Conservation (phyloP, 2,329 filamentous ascomycete genomes). For the Monilinia fructigena region DNA sequence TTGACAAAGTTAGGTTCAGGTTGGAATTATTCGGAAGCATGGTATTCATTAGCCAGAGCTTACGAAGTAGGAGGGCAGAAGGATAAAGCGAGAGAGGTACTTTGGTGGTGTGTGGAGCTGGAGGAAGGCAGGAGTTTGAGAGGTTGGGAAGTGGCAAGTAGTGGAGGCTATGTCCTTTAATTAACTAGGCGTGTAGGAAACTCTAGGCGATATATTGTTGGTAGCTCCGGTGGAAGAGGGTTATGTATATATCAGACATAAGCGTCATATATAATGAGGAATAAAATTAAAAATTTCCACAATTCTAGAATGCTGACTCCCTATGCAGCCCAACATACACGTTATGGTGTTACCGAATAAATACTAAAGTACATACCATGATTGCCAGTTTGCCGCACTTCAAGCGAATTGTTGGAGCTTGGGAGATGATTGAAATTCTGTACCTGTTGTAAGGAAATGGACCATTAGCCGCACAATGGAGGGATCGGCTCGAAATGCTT, state of each 20-base stretch:
- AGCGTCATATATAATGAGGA: background rate
- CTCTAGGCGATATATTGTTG: background rate
- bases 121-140: conserved; percentile 82
- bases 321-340: too few species aligned
- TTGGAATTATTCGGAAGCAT: conserved; percentile 92
- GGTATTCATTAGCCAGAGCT: conserved; percentile 82
- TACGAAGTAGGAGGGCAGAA: conserved; percentile 84
- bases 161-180: conserved; percentile 47
- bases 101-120: conserved; percentile 97
- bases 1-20: conserved; percentile 82
- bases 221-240: background rate
- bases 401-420: too few species aligned
- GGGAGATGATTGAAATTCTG: too few species aligned
- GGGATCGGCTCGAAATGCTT: too few species aligned
- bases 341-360: too few species aligned
- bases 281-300: background rate
- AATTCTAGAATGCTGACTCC: background rate
- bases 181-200: background rate
- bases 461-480: too few species aligned
- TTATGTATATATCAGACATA: conserved; percentile 4
- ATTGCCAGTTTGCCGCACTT: too few species aligned
- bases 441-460: too few species aligned
- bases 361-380: too few species aligned
- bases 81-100: conserved; percentile 84
- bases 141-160: conserved; percentile 70